Evolutionary conservation across 2,329 filamentous ascomycete species (phyloP), one percentile per base, ranked within the genome.

Genomic region (Pseudogymnoascus sp.): DNA sequence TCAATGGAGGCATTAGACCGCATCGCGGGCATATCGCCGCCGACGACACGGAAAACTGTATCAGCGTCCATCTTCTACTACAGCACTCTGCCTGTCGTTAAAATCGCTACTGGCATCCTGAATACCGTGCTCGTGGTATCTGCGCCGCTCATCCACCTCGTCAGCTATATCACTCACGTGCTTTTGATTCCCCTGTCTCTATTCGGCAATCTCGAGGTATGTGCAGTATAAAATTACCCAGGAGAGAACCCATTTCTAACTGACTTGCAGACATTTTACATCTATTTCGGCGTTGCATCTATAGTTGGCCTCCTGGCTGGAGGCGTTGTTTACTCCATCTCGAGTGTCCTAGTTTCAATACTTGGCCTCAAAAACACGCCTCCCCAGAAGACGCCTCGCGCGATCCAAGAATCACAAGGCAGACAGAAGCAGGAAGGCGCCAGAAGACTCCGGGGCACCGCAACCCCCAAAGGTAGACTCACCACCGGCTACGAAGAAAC

Each of bases 301-400:
- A 74, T 89, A 16, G 79, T 91, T 61, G 90, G 90, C n/a, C 75
- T 86, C 61, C 60, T 84, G 10, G 77, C 85, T 28, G 90, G 89
- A 61, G 73, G 85, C 60, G 67, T 82, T 16, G 73, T 92, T 47
- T 81, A 84, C 69, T 75, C 84, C 62, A 78, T 79, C 16, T 87
- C 85, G 64, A 78, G 76, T 63, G 70, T 82, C 63, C 73, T 89
- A 61, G 79, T 82, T 4, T 78, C 82, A 1, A 68, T 79, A 1
- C 77, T 86, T 63, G 76, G 77, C 25, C 47, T 56, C 47, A 7
- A 31, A 56, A 5, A 3, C 25, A 56, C 47, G 12, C 7, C 25
- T 56, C 5, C 47, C 10, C 47, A 56, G 11, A 6, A 31, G 5
- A 12, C 47, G 2, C 25, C 47, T 31, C 47, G 25, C n/a, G 18